Base-by-base conservation (phyloP, 2,329 filamentous ascomycete species). In the Aspergillus sp. region DNA sequence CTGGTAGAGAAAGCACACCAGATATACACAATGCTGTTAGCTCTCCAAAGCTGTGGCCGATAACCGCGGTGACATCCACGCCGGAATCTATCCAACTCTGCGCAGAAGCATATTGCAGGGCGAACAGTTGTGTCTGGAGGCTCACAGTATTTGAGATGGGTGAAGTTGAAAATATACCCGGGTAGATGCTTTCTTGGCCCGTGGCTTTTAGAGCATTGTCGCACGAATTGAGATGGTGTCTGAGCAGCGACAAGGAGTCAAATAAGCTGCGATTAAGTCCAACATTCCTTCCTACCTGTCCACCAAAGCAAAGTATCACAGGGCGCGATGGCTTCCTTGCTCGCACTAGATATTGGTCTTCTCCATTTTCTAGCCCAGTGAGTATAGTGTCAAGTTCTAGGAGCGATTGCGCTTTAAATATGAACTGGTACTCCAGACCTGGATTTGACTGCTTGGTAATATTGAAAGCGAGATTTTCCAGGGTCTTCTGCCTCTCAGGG, bases 11-110 rank as follows among this genome's bases (percentile, higher is more conserved):
- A 11, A 76, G 48, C 0, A 62, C 59, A 1, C 71, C 70, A 2
- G 73, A 67, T 1, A 75, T 58, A 41, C 70, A 69, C 3, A 76
- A 55, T 2, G 72, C 73, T 0, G 72, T 73, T 2, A 76, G 54
- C 54, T 77, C 66, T 8, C 75, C 75, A 53, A 77, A 68, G 61
- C 72, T 75, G 55, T 76, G 75, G 0, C 74, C 75, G 9, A 78
- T 56, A 6, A 78, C 43, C 1, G 68, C 66, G 3, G 64, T 62
- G 1, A 74, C 64, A 12, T 68, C 33, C 0, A 78, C 39, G 1
- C 76, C 76, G n/a, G 63, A 65, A 17, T 75, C 70, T 0, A 77
- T 68, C 76, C 77, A 79, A 3, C 62, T 55, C 33, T 59, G 66
- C 0, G 76, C 74, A 39, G 65, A 70, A 0, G 77, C 61, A 45